phyloP scores from a whole-genome alignment of 768 basidiomycete genomes.

The Polyporus arcularius region DNA sequence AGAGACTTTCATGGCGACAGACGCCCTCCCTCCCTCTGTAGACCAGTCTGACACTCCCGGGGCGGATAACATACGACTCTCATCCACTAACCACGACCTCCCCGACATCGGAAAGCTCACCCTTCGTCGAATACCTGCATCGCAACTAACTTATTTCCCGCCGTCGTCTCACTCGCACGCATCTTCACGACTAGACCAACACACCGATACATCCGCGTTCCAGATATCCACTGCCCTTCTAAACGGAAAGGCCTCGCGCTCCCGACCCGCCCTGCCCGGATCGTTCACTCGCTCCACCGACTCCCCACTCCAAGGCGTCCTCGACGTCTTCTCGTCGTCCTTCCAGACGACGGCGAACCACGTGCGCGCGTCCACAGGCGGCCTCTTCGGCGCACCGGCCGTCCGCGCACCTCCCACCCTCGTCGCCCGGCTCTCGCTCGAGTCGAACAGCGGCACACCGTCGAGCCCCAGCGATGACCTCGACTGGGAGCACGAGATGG shows the following conservation, averaged over 20 bases:
- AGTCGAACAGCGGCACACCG: constrained; percentile 25
- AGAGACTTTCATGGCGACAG: constrained; percentile 4
- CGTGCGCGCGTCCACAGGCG: constrained; percentile 7
- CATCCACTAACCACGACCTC: background rate
- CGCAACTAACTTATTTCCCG: constrained; percentile 36
- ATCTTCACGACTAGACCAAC: background rate
- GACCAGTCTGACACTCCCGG: background rate
- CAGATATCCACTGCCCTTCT: constrained; percentile 1
- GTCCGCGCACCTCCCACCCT: constrained; percentile 5
- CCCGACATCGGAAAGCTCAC: constrained; percentile 18
- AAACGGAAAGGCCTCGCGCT: background rate
- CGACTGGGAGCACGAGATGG: constrained; percentile 32
- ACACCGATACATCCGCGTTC: too few species aligned
- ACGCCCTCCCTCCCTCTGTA: background rate
- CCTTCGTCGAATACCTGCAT: constrained; percentile 32
- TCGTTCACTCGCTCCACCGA: constrained; percentile 5
- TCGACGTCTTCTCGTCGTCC: constrained; percentile 10
- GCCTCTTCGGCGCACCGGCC: constrained; percentile 20
- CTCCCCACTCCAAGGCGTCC: constrained; percentile 4
- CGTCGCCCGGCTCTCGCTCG: constrained; percentile 25
- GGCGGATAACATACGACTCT: background rate
- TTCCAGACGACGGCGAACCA: constrained; percentile 9
- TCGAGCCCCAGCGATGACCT: constrained; percentile 29
- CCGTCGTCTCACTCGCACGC: constrained; percentile 17
- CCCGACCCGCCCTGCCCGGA: constrained; percentile 3